Evolutionary conservation across 192 early-diverging fungal species (phyloP).

Genomic region (Coemansia erecta): DNA sequence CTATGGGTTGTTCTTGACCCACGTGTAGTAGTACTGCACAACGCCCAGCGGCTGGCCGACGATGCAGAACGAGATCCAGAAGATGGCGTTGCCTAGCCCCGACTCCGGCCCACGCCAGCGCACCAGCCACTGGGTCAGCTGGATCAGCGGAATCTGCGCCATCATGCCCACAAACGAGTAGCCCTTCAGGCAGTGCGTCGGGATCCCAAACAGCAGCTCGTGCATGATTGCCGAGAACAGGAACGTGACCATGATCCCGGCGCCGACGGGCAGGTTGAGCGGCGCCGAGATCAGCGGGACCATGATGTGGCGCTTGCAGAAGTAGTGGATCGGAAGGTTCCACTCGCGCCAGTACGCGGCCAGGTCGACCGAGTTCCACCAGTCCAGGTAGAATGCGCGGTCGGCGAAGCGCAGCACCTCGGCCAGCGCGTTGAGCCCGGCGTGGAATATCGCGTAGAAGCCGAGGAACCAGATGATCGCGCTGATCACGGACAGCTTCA

Average conservation of each 20-base stretch:
- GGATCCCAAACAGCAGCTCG: conserved; percentile 82
- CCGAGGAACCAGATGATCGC: conserved; percentile 87
- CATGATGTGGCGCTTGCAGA: conserved; percentile 87
- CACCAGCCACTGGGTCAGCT: conserved; percentile 63
- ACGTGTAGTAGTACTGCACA: conserved; percentile 71
- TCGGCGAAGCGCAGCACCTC: conserved; percentile 84
- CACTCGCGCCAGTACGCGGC: conserved; percentile 86
- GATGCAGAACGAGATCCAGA: conserved; percentile 81
- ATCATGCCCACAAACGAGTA: conserved; percentile 82
- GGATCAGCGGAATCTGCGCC: conserved; percentile 73
- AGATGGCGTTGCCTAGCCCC: conserved; percentile 72
- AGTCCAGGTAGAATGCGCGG: conserved; percentile 80
- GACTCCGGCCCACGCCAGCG: conserved; percentile 67
- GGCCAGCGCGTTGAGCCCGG: conserved; percentile 74
- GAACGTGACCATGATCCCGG: conserved; percentile 67
- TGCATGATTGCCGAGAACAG: conserved; percentile 82
- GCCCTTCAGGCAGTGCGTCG: conserved; percentile 75
- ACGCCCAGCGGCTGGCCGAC: conserved; percentile 75
- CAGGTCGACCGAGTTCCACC: conserved; percentile 85
- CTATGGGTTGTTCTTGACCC: conserved; percentile 55
- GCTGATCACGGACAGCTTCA: conserved; percentile 77
- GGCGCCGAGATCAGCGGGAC: conserved; percentile 72
- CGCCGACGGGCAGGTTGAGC: conserved; percentile 53
- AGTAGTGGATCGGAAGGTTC: conserved; percentile 87
- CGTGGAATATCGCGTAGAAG: conserved; percentile 85